Base-by-base conservation (phyloP, 108 stramenopile species). In the Asterionellopsis glacialis region DNA sequence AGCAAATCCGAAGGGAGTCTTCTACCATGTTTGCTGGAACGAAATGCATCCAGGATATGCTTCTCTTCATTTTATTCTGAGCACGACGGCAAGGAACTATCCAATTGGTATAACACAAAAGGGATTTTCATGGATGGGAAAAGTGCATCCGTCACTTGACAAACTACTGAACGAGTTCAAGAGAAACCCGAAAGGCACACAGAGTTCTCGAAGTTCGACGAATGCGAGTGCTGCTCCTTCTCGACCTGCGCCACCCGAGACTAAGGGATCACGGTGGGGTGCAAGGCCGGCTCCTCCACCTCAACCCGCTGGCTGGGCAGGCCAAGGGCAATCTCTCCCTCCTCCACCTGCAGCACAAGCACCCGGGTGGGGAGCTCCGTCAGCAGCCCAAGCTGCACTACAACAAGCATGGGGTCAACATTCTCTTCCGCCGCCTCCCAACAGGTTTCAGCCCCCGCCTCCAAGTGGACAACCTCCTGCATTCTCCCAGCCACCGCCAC, bases 11-110 rank as follows among this genome's bases (percentile, higher is more conserved):
- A 47, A 48, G 19, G 77, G 76, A 11, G 70, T 88, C 11, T 76
- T 77, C 57, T 93, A 93, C 70, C 71, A 78, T 45, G 57, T 89
- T 55, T 93, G 91, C 61, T 93, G 91, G 91, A 81, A 76, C 65
- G 91, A 93, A 51, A 79, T 80, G 74, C 84, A 84, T 42, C 88
- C 91, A 21, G 91, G 91, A 23, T 93, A 88, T 49, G 82, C 78
- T 10, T 87, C 84, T 4, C 68, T 93, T 16, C 68, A 86, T 51
- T 93, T 82, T 44, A 74, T 93, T 40, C 64, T 82, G 40, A 84
- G 75, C 61, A 61, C 72, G 27, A 87, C 78, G 0, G 66, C 82
- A 1, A 65, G 85, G 16, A 69, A 73, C 51, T 85, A 93, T 61
- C 74, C 79, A 9, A 87, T 93, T 61, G 84, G 83, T n/a, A 80